Percentiles rank a stretch among this genome's conserved stretches.
Evolutionary conservation across 768 basidiomycete species (phyloP).

Genomic region (Phylloporus rhodoxanthus): DNA sequence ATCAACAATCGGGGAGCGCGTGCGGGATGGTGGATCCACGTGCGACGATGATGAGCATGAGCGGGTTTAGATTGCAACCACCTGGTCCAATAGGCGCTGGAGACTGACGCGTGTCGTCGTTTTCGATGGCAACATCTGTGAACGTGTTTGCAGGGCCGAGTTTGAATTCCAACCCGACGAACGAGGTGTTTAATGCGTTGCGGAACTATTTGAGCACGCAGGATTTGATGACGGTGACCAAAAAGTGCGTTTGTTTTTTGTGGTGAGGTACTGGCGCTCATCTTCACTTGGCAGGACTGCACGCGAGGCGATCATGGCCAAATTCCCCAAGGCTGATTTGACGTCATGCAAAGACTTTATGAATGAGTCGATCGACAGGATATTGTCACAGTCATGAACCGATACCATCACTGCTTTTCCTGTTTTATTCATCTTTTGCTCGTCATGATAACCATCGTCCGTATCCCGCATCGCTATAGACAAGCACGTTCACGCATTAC

Average conservation of each 20-base stretch:
- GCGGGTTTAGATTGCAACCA: slow-evolving; percentile 42
- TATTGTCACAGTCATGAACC: too few species aligned
- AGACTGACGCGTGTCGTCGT: slow-evolving; percentile 73
- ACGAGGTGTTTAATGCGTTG: slow-evolving; percentile 80
- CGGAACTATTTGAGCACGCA: slow-evolving; percentile 84
- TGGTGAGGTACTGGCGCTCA: too few species aligned
- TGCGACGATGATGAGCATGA: slow-evolving; percentile 58
- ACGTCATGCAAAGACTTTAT: too few species aligned
- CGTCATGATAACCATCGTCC: slow-evolving; percentile 1
- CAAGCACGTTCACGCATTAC: background rate
- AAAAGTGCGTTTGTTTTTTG: too few species aligned
- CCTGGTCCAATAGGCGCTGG: slow-evolving; percentile 42
- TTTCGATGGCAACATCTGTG: too few species aligned
- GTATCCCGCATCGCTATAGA: slow-evolving; percentile 4
- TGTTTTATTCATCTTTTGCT: background rate
- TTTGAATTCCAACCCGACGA: slow-evolving; percentile 69
- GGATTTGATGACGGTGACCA: slow-evolving; percentile 92
- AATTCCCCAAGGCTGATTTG: too few species aligned
- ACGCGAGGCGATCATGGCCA: too few species aligned
- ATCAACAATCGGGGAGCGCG: slow-evolving; percentile 67
- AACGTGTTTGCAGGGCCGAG: slow-evolving; percentile 81
- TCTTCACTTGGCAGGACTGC: too few species aligned
- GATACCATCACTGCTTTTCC: too few species aligned
- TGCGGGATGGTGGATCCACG: slow-evolving; percentile 64
- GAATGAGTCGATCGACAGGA: too few species aligned